Conservation (phyloP, 257 asterid species). For the Solanum acaule region DNA sequence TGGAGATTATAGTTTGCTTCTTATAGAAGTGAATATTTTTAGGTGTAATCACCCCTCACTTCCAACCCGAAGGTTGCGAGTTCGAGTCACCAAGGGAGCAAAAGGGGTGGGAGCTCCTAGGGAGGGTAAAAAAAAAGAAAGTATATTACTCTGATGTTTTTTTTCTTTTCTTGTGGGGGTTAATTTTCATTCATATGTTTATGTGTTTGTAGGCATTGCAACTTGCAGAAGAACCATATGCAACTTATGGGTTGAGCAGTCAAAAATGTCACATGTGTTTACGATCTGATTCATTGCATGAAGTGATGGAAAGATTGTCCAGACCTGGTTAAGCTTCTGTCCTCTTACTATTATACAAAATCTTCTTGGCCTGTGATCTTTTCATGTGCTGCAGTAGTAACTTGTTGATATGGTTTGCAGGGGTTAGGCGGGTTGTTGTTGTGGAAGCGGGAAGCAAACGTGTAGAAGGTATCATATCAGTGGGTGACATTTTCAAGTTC, state of each 20-base stretch:
- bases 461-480: slow-evolving; percentile 68
- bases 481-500: slow-evolving; percentile 69
- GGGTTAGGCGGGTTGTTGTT: slow-evolving; percentile 69
- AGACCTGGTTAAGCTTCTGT: slow-evolving; percentile 57
- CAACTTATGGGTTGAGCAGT: slow-evolving; percentile 35
- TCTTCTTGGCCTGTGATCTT: background rate
- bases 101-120: no score
- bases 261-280: slow-evolving; percentile 93
- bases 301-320: slow-evolving; percentile 70
- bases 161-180: background rate
- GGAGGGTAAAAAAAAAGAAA: no score
- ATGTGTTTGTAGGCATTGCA: slow-evolving; percentile 56
- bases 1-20: background rate
- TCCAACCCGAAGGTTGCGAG: no score
- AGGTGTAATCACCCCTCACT: background rate
- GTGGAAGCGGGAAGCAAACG: slow-evolving; percentile 99
- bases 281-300: slow-evolving; percentile 66
- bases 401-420: slow-evolving; percentile 21
- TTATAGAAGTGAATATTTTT: background rate
- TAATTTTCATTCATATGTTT: background rate
- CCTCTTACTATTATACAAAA: background rate
- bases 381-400: background rate
- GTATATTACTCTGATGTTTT: background rate
- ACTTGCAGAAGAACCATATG: slow-evolving; percentile 70
- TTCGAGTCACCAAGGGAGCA: no score